phyloP scores from a whole-genome alignment of 2,329 filamentous ascomycete species.

The Epichloe festucae region DNA sequence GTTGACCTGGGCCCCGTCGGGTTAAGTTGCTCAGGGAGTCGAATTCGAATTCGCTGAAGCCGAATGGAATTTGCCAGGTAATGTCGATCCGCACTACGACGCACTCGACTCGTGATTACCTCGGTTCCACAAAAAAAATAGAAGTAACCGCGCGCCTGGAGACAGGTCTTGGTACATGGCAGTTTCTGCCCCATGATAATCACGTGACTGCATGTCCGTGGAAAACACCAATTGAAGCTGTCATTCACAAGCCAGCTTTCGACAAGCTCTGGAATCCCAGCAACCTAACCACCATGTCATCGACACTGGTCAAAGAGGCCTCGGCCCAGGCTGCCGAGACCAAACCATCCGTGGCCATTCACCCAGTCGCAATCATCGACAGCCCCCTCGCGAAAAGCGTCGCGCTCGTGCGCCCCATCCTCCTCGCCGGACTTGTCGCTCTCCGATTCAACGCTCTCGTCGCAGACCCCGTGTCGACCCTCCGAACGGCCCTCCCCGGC shows the following conservation, averaged over 20 bases:
- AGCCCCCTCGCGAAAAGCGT: slow-evolving; percentile 32
- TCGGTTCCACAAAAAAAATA: no score
- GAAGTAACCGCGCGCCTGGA: no score
- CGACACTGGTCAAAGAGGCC: slow-evolving; percentile 19
- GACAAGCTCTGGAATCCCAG: slow-evolving; percentile 12
- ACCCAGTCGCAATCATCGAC: slow-evolving; percentile 25
- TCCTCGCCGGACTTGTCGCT: slow-evolving; percentile 52
- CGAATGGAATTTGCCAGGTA: no score
- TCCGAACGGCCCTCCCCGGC: slow-evolving; percentile 47
- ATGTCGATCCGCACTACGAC: no score
- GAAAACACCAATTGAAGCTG: no score
- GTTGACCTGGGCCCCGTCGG: no score
- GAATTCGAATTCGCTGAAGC: no score
- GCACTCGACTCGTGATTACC: no score
- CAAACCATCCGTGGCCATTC: slow-evolving; percentile 17
- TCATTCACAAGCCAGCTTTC: neutral
- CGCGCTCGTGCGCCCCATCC: slow-evolving; percentile 52
- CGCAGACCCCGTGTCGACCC: slow-evolving; percentile 51
- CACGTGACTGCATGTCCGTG: neutral
- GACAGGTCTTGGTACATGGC: neutral
- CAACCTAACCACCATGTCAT: slow-evolving; percentile 27
- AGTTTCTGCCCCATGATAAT: neutral
- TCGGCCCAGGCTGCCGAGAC: slow-evolving; percentile 16
- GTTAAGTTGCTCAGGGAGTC: no score
- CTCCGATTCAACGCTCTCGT: slow-evolving; percentile 55